A percentile compares a stretch with the other conserved stretches of the same genome.
Conservation (phyloP, 2,329 filamentous ascomycete genomes). For the Biscogniauxia mediterranea region DNA sequence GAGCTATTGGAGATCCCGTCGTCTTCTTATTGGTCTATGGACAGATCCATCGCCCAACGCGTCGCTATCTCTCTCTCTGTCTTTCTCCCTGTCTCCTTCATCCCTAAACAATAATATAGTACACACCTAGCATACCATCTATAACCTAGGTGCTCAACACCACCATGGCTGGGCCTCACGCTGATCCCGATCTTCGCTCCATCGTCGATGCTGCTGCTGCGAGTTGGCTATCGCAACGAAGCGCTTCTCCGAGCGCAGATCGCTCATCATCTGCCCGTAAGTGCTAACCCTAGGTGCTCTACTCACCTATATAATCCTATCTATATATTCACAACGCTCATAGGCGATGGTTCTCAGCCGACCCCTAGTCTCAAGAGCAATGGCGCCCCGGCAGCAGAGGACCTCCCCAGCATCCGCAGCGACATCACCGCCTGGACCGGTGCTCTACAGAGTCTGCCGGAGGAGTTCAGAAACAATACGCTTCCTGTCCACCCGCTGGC, state of each 20-base stretch:
- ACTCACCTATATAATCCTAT: too few relatives aligned
- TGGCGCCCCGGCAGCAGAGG: background rate
- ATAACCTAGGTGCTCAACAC: background rate
- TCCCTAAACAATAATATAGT: background rate
- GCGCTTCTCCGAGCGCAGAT: slow-evolving; percentile 9
- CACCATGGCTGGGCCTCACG: slow-evolving; percentile 15
- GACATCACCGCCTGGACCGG: slow-evolving; percentile 27
- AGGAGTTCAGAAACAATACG: slow-evolving; percentile 15
- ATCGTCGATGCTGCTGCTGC: slow-evolving; percentile 25
- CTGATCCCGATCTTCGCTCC: slow-evolving; percentile 17
- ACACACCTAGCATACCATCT: background rate
- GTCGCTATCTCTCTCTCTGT: background rate
- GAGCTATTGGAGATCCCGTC: background rate
- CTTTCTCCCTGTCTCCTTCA: background rate
- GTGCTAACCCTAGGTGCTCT: background rate
- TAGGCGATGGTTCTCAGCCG: background rate
- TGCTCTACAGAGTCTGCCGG: slow-evolving; percentile 21
- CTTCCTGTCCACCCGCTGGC: slow-evolving; percentile 24
- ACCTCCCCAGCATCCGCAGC: slow-evolving; percentile 9
- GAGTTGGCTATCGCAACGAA: slow-evolving; percentile 25
- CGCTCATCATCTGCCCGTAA: slow-evolving; percentile 14
- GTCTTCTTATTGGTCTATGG: background rate
- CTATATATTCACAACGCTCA: background rate
- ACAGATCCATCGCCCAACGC: background rate
- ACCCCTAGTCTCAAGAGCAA: background rate